Base-by-base conservation (phyloP, 257 asterid genomes). In the Solanum chiquidenum region DNA sequence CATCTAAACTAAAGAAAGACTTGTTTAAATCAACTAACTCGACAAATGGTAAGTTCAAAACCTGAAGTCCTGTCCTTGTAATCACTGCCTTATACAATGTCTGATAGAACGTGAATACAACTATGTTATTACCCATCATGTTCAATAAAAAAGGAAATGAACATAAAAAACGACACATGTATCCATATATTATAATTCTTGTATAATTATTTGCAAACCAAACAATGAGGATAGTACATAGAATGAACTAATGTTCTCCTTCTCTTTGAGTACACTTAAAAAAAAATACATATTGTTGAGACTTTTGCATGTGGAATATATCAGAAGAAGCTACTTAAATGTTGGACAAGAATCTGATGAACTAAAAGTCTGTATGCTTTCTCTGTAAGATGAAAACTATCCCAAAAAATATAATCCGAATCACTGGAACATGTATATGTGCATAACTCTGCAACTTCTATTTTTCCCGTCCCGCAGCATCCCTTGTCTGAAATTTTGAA, bases 11-110 rank as follows among this genome's bases (percentile, higher is more conserved):
- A 16, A 84, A 62, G 18, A 93, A 60, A 85, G 80, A 91, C 89
- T 20, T 91, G 76, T 93, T 95, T 82, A 96, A 98, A 23, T 91
- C 93, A n/a, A 89, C 92, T 88, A 92, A 95, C 34, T 95, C 95
- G 98, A 90, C 92, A 46, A 89, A 79, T n/a, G 94, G 89, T 12
- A 95, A 94, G 87, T 88, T 91, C 71, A 90, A 86, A 83, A 97
- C 94, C 60, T 90, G 94, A 83, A 94, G 94, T 86, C 97, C 98
- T 10, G 90, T 91, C 58, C 93, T 89, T 75, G n/a, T 55, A 55
- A 92, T 87, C 90, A 88, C 46, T 34, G 69, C 83, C 79, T 89
- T 85, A 75, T 46, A 34, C 55, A 40, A 52, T 9, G 18, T 46
- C 68, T 62, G 85, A 69, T 25, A n/a, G 4, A 66, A 8, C 12